Evolutionary conservation across 2,329 filamentous ascomycete species (phyloP).

Genomic region (Fusarium nygamai): DNA sequence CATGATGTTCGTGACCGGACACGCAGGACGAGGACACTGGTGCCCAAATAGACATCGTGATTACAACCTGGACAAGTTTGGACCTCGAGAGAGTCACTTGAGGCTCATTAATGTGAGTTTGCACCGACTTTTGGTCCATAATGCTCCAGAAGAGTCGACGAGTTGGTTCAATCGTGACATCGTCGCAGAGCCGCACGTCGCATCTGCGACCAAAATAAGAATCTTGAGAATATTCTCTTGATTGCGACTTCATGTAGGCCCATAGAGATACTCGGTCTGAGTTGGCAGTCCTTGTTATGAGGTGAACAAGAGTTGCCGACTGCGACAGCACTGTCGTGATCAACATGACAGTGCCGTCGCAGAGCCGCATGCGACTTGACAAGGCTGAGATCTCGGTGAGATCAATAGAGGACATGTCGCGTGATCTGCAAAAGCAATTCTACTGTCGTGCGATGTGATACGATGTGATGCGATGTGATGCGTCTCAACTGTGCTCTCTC

Average conservation of each 20-base stretch:
- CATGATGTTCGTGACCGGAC: not conserved
- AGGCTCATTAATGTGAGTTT: no score
- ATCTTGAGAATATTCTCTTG: not conserved
- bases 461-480: not conserved
- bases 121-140: no score
- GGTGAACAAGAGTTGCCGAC: not conserved
- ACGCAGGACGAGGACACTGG: rapidly evolving
- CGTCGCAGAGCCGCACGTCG: no score
- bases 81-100: rapidly evolving
- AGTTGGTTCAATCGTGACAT: not conserved
- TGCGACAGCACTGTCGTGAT: no score
- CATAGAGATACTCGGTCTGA: not conserved
- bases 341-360: not conserved
- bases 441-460: not conserved
- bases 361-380: not conserved
- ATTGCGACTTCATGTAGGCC: rapidly evolving
- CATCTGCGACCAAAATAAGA: no score
- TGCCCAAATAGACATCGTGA: rapidly evolving
- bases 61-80: rapidly evolving
- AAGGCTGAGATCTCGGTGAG: not conserved
- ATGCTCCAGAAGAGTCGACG: no score
- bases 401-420: rapidly evolving
- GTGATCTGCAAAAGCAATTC: not conserved
- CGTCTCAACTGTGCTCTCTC: not conserved
- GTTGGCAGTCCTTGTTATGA: not conserved